phyloP scores from a whole-genome alignment of 1,284 basidiomycete species.

The Filobasidium uniguttulatum region DNA sequence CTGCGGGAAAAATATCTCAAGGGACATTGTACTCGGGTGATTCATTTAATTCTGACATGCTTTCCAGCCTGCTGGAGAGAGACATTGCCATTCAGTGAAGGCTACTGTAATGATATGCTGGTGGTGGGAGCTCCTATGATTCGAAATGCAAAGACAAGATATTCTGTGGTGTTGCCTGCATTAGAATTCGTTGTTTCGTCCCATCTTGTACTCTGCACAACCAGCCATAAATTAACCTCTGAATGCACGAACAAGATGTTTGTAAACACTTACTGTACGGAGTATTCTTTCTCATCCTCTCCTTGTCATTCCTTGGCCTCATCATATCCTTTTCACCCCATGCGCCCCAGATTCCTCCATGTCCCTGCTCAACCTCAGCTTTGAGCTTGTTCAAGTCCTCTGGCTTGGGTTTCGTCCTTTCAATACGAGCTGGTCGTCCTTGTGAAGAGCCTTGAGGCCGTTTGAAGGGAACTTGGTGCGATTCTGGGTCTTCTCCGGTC shows the following conservation, averaged over 20 bases:
- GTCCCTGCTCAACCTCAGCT: not conserved
- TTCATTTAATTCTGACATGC: too few species aligned
- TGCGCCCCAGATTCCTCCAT: not conserved
- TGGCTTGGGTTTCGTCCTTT: constrained; percentile 6
- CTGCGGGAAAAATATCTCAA: too few species aligned
- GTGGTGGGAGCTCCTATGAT: too few species aligned
- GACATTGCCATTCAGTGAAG: too few species aligned
- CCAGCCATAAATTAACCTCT: not conserved
- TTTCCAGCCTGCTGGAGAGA: too few species aligned
- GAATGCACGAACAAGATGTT: not conserved
- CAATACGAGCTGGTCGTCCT: constrained; percentile 9
- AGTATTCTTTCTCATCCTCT: constrained; percentile 28
- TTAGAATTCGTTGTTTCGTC: constrained; percentile 12
- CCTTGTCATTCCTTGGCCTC: constrained; percentile 22
- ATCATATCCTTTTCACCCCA: constrained; percentile 12
- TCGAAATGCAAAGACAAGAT: too few species aligned
- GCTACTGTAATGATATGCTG: too few species aligned
- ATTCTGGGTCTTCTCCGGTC: not conserved
- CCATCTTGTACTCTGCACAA: constrained; percentile 13
- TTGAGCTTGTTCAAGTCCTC: not conserved
- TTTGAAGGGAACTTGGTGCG: constrained; percentile 1
- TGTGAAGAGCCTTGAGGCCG: constrained; percentile 7
- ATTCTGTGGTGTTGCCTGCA: too few species aligned
- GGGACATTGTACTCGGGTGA: too few species aligned
- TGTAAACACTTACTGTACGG: constrained; percentile 33